These are phyloP conservation scores for Alternaria triticimaculans DNA, from an alignment of 2,329 filamentous ascomycete genomes.

Conservation along the genomic window DNA sequence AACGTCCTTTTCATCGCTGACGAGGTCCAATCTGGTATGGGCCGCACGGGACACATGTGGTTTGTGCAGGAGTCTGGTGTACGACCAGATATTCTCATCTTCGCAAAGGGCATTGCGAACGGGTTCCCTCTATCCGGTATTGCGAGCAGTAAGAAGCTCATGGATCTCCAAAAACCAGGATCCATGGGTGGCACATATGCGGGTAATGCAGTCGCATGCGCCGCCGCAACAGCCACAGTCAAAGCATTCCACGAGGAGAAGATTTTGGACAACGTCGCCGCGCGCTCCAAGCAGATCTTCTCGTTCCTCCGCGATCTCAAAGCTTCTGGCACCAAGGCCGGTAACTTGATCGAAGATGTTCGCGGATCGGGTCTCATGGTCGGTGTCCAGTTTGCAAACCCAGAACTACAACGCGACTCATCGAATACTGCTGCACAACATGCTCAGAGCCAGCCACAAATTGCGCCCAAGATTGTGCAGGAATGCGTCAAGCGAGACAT, in stretches of 20 bases:
- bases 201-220: slow-evolving; percentile 39
- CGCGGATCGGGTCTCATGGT: slow-evolving; percentile 38
- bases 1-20: slow-evolving; percentile 53
- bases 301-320: slow-evolving; percentile 33
- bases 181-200: slow-evolving; percentile 42
- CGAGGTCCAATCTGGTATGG: slow-evolving; percentile 55
- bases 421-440: slow-evolving; percentile 25
- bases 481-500: slow-evolving; percentile 39
- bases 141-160: slow-evolving; percentile 33
- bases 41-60: slow-evolving; percentile 54
- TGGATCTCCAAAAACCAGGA: slow-evolving; percentile 38
- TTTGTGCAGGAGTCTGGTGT: slow-evolving; percentile 53
- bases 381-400: slow-evolving; percentile 35
- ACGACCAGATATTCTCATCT: slow-evolving; percentile 53
- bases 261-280: slow-evolving; percentile 36
- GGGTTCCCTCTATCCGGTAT: slow-evolving; percentile 40
- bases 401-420: slow-evolving; percentile 24
- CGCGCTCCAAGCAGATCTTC: slow-evolving; percentile 36
- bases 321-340: slow-evolving; percentile 31
- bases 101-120: slow-evolving; percentile 46
- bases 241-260: slow-evolving; percentile 37
- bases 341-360: slow-evolving; percentile 37
- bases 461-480: slow-evolving; percentile 36
- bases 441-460: slow-evolving; percentile 28
- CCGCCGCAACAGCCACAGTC: slow-evolving; percentile 35